Conservation (phyloP, 495 filamentous ascomycete genomes). For the Aspergillus taichungensis region DNA sequence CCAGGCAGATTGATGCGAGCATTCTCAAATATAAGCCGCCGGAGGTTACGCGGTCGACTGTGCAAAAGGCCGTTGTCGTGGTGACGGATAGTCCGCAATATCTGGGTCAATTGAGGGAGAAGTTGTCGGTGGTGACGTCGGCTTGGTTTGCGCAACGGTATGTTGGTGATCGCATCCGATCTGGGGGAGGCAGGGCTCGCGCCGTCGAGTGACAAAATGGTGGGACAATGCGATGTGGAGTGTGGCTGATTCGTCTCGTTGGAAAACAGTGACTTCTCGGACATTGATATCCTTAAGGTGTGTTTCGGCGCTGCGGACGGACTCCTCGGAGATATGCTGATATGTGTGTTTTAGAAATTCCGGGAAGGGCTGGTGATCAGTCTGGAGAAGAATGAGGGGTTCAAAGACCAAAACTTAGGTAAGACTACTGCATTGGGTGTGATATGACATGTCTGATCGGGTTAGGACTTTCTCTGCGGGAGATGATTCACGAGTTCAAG, state of each 20-base stretch:
- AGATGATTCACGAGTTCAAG: conserved; percentile 88
- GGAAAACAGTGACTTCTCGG: conserved; percentile 54
- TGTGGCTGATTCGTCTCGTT: conserved; percentile 12
- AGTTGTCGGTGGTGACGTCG: conserved; percentile 76
- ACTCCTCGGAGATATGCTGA: conserved; percentile 6
- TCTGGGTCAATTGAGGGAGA: conserved; percentile 72
- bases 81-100: conserved; percentile 82
- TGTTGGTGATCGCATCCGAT: conserved; percentile 22
- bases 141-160: conserved; percentile 97
- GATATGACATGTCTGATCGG: conserved; percentile 9
- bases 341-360: conserved; percentile 54
- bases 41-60: conserved; percentile 90
- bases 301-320: conserved; percentile 12
- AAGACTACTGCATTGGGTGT: conserved; percentile 11
- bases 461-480: conserved; percentile 70
- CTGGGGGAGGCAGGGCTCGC: no score
- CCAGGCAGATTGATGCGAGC: conserved; percentile 76
- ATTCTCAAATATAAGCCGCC: conserved; percentile 66
- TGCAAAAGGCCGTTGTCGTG: conserved; percentile 98
- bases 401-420: conserved; percentile 83
- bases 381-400: conserved; percentile 56
- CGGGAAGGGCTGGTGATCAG: conserved; percentile 76
- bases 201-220: no score
- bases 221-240: neutral
- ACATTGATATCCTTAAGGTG: conserved; percentile 64